phyloP scores from a whole-genome alignment of 768 basidiomycete species.

The Kwoniella heveanensis region DNA sequence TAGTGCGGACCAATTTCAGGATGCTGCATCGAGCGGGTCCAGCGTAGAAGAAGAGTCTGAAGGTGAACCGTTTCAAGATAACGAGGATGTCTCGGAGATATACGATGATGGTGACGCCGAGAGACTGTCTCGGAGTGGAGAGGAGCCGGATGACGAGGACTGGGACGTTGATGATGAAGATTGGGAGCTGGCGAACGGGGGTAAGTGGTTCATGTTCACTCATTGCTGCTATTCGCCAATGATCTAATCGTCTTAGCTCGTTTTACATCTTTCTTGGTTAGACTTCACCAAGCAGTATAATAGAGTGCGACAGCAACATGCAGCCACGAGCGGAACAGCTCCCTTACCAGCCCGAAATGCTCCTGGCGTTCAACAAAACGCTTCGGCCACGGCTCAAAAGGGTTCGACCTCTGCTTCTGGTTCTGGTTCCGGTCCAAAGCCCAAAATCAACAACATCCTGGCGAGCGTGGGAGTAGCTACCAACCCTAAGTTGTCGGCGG shows the following conservation, averaged over 20 bases:
- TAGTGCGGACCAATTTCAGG: conserved; percentile 19
- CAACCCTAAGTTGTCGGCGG: conserved; percentile 88
- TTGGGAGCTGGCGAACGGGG: conserved; percentile 56
- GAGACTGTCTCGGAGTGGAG: conserved; percentile 10
- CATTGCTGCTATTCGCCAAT: neutral
- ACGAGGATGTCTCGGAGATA: no score
- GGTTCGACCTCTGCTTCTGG: conserved; percentile 59
- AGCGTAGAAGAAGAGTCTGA: conserved; percentile 35
- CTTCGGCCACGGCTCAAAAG: conserved; percentile 7
- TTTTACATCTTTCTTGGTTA: conserved; percentile 57
- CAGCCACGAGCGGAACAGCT: conserved; percentile 56
- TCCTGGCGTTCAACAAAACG: neutral
- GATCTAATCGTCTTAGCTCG: no score
- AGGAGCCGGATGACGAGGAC: conserved; percentile 33
- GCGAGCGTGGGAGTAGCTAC: conserved; percentile 64
- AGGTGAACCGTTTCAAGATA: conserved; percentile 21
- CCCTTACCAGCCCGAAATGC: conserved; percentile 25
- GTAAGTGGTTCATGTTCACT: conserved; percentile 29
- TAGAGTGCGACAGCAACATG: conserved; percentile 85
- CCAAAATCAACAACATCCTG: conserved; percentile 1
- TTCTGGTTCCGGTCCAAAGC: conserved; percentile 49
- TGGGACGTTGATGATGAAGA: conserved; percentile 56
- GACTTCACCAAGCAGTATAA: conserved; percentile 99
- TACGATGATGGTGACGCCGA: no score
- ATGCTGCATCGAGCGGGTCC: conserved; percentile 27